Evolutionary conservation across 2,329 filamentous ascomycete species (phyloP).

Genomic region (Monosporascus sp.): DNA sequence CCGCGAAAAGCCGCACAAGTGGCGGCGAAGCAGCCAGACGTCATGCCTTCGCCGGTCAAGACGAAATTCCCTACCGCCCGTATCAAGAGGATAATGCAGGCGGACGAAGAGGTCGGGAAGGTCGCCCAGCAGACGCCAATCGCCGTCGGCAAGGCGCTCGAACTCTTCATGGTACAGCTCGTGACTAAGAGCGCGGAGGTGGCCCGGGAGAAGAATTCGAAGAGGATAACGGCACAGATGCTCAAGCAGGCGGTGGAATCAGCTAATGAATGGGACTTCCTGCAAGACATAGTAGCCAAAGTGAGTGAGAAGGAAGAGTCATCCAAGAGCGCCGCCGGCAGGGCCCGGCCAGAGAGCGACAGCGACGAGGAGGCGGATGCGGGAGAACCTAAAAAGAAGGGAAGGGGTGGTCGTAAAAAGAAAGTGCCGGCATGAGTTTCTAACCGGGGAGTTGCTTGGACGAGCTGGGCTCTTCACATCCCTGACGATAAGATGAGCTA

Average conservation of each 20-base stretch:
- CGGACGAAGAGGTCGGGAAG: constrained; percentile 96
- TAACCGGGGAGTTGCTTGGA: not conserved
- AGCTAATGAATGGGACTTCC: constrained; percentile 90
- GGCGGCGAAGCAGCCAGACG: constrained; percentile 31
- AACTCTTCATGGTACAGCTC: constrained; percentile 95
- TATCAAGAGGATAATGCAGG: constrained; percentile 99
- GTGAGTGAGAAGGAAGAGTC: constrained; percentile 53
- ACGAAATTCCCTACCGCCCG: constrained; percentile 96
- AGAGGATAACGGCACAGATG: constrained; percentile 84
- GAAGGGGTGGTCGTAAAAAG: constrained; percentile 44
- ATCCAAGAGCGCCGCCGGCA: constrained; percentile 27
- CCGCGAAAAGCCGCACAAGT: constrained; percentile 33
- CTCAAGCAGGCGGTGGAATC: constrained; percentile 85
- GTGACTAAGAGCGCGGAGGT: constrained; percentile 84
- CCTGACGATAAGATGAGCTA: constrained; percentile 3
- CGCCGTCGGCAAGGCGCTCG: constrained; percentile 89
- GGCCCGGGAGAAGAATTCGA: constrained; percentile 76
- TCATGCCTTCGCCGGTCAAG: constrained; percentile 68
- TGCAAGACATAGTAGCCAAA: constrained; percentile 84
- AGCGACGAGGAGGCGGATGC: constrained; percentile 44
- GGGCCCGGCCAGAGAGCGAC: constrained; percentile 45
- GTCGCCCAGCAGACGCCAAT: constrained; percentile 97
- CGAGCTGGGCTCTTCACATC: not conserved
- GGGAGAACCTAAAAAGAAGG: constrained; percentile 43
- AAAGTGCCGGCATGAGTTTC: constrained; percentile 33